phyloP scores from a whole-genome alignment of 2,329 filamentous ascomycete genomes.

The Leptographium radiaticola region DNA sequence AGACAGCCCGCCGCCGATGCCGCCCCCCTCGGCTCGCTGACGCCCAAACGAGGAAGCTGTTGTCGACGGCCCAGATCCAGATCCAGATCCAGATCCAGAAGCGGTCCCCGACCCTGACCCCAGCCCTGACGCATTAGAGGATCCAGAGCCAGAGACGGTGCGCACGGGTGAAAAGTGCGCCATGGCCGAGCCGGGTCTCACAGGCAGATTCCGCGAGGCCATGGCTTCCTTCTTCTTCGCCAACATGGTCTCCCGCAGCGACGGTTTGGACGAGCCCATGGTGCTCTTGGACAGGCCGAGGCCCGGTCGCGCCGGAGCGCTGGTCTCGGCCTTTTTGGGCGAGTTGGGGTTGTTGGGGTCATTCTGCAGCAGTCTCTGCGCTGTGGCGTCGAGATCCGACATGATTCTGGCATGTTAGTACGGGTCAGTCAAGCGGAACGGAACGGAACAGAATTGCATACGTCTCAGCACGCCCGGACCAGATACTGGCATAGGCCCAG shows the following conservation, averaged over 20 bases:
- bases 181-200: slow-evolving; percentile 51
- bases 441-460: slow-evolving; percentile 28
- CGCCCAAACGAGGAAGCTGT: not conserved
- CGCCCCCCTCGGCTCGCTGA: slow-evolving; percentile 23
- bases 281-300: slow-evolving; percentile 51
- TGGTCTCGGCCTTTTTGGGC: slow-evolving; percentile 33
- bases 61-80: slow-evolving; percentile 14
- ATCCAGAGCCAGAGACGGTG: slow-evolving; percentile 23
- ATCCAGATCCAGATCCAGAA: slow-evolving; percentile 20
- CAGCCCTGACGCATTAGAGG: slow-evolving; percentile 21
- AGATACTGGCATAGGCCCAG: slow-evolving; percentile 69
- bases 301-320: slow-evolving; percentile 39
- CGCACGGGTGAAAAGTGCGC: slow-evolving; percentile 43
- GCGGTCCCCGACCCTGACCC: slow-evolving; percentile 17
- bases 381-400: slow-evolving; percentile 61
- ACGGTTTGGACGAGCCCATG: slow-evolving; percentile 44
- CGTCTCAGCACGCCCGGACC: slow-evolving; percentile 64
- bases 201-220: slow-evolving; percentile 37
- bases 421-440: not conserved
- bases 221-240: slow-evolving; percentile 61
- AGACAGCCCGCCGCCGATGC: slow-evolving; percentile 46
- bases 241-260: slow-evolving; percentile 70
- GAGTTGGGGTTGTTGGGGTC: slow-evolving; percentile 71
- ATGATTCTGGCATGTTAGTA: slow-evolving; percentile 47
- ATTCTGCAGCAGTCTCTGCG: slow-evolving; percentile 68